Conservation (phyloP, 768 basidiomycete species). For the Kwoniella mangroviensis region DNA sequence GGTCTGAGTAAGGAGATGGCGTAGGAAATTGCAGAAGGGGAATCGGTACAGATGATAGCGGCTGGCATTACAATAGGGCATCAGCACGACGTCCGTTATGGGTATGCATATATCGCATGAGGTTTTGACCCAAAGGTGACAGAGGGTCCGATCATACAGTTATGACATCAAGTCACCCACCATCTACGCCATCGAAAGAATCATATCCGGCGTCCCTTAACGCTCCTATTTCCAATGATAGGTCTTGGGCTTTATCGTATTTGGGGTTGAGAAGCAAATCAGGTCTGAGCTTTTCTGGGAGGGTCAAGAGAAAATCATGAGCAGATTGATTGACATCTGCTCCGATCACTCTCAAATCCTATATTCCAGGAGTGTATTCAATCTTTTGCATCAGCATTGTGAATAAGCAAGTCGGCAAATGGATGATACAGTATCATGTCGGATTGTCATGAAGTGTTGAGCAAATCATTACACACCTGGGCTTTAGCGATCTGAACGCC, state of each 20-base stretch:
- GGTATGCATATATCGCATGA: no score
- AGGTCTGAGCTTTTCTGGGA: not conserved
- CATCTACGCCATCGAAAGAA: not conserved
- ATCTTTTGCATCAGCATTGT: no score
- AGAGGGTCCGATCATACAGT: no score
- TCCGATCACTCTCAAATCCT: slow-evolving; percentile 4
- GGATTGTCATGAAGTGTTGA: not conserved
- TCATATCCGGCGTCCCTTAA: not conserved
- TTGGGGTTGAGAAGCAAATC: not conserved
- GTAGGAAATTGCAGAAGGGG: not conserved
- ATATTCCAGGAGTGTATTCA: no score
- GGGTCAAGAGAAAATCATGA: not conserved
- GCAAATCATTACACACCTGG: not conserved
- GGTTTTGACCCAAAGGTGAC: no score
- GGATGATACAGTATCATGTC: not conserved
- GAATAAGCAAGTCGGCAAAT: not conserved
- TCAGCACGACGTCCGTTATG: no score
- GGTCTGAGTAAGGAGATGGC: not conserved
- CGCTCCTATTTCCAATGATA: not conserved
- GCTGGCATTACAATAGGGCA: not conserved
- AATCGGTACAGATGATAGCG: not conserved
- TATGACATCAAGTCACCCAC: not conserved
- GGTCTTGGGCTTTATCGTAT: not conserved
- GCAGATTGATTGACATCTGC: not conserved
- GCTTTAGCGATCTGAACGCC: slow-evolving; percentile 33